Evolutionary conservation across 2,329 filamentous ascomycete genomes (phyloP).

Genomic region (Hypoxylon sp.): DNA sequence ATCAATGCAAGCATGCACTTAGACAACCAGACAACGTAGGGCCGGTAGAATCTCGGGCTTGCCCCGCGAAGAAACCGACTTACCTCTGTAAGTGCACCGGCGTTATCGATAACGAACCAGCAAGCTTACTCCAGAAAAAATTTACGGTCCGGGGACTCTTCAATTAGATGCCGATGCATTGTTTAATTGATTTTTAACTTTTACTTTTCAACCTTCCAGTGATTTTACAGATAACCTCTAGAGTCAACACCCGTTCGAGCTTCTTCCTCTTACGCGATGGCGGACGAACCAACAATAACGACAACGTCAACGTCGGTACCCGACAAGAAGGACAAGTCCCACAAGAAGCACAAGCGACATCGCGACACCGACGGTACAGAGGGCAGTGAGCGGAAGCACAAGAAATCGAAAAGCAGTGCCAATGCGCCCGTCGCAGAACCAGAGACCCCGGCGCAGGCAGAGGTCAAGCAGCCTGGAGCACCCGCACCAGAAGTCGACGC

Average conservation of each 20-base stretch:
- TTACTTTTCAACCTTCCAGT: neutral
- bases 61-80: neutral
- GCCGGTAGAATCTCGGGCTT: neutral
- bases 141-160: constrained; percentile 25
- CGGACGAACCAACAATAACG: constrained; percentile 32
- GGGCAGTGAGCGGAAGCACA: constrained; percentile 63
- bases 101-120: constrained; percentile 29
- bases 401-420: constrained; percentile 62
- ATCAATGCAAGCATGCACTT: neutral
- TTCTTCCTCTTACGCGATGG: constrained; percentile 32
- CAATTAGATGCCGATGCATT: constrained; percentile 31
- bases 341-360: constrained; percentile 50
- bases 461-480: constrained; percentile 19
- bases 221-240: neutral
- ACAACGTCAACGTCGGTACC: constrained; percentile 20
- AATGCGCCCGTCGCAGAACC: constrained; percentile 15
- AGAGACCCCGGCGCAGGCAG: constrained; percentile 18
- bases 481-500: constrained; percentile 45
- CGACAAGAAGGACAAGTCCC: constrained; percentile 44
- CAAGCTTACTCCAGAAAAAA: constrained; percentile 11
- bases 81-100: neutral
- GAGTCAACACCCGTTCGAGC: neutral
- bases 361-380: constrained; percentile 50
- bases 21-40: neutral
- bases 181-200: constrained; percentile 8